Conservation (phyloP, 1,284 basidiomycete species). For the Ceratobasidium papillatum region DNA sequence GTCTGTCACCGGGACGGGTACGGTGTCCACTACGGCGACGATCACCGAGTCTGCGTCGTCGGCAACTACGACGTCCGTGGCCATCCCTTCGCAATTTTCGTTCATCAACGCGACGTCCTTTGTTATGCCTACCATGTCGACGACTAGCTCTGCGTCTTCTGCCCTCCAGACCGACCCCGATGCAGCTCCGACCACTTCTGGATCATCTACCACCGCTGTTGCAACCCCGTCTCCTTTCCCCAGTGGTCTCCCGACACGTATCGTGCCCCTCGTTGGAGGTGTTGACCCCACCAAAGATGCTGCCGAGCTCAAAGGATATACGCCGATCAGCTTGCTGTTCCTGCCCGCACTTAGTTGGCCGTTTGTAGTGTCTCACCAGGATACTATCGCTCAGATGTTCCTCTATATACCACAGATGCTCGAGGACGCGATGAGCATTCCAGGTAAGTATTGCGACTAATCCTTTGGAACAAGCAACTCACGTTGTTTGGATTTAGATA, state of each 20-base stretch:
- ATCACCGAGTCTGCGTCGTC: conserved; percentile 33
- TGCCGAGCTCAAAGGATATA: conserved; percentile 54
- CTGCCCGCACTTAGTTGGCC: conserved; percentile 65
- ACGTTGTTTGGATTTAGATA: conserved; percentile 46
- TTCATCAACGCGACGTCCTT: conserved; percentile 58
- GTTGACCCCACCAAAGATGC: conserved; percentile 45
- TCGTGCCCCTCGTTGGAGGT: conserved; percentile 58
- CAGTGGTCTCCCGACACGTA: conserved; percentile 64
- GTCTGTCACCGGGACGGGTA: conserved; percentile 40
- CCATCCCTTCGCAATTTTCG: conserved; percentile 49
- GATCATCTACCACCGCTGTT: conserved; percentile 50
- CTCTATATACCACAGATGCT: conserved; percentile 64
- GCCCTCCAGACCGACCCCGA: conserved; percentile 66
- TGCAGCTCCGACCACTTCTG: conserved; percentile 54
- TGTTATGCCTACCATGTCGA: conserved; percentile 51
- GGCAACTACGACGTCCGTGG: conserved; percentile 23
- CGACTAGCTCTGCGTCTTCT: conserved; percentile 48
- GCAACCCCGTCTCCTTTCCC: conserved; percentile 59
- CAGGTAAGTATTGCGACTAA: conserved; percentile 55
- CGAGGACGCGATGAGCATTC: conserved; percentile 58
- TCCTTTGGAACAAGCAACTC: conserved; percentile 28
- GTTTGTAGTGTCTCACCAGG: conserved; percentile 62
- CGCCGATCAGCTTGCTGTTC: conserved; percentile 68
- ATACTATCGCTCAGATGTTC: conserved; percentile 68
- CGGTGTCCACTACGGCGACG: conserved; percentile 23